phyloP scores from a whole-genome alignment of 345 rosid species.

The Sonneratia caseolaris region DNA sequence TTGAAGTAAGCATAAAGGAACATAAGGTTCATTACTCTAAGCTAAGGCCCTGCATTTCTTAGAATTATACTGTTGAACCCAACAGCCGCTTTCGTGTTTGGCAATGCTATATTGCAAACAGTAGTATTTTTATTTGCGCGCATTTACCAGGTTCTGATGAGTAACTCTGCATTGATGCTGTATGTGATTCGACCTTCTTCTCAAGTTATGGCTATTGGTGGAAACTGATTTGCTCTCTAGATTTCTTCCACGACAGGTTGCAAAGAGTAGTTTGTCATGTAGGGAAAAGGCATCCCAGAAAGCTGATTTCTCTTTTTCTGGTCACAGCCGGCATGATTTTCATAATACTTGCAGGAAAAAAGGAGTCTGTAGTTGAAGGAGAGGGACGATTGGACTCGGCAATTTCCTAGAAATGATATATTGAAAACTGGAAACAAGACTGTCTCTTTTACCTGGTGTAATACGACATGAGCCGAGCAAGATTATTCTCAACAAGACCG shows the following conservation, averaged over 20 bases:
- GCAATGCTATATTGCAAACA: too few relatives aligned
- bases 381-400: too few relatives aligned
- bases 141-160: not conserved
- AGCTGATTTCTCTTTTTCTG: too few relatives aligned
- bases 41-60: not conserved
- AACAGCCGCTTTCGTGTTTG: not conserved
- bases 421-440: too few relatives aligned
- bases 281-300: not conserved
- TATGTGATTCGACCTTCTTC: not conserved
- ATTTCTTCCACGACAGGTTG: not conserved
- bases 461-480: too few relatives aligned
- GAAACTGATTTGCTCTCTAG: not conserved
- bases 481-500: too few relatives aligned
- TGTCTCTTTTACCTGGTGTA: too few relatives aligned
- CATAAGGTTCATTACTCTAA: not conserved
- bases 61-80: not conserved
- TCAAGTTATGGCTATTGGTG: not conserved
- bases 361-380: too few relatives aligned
- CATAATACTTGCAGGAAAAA: too few relatives aligned
- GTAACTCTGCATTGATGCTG: not conserved
- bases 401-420: too few relatives aligned
- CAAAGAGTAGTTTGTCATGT: too few relatives aligned
- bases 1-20: not conserved
- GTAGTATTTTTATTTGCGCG: not conserved
- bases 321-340: too few relatives aligned